These are phyloP conservation scores for Vicia sativa DNA, from an alignment of 306 rosid species.

Conservation along the genomic window DNA sequence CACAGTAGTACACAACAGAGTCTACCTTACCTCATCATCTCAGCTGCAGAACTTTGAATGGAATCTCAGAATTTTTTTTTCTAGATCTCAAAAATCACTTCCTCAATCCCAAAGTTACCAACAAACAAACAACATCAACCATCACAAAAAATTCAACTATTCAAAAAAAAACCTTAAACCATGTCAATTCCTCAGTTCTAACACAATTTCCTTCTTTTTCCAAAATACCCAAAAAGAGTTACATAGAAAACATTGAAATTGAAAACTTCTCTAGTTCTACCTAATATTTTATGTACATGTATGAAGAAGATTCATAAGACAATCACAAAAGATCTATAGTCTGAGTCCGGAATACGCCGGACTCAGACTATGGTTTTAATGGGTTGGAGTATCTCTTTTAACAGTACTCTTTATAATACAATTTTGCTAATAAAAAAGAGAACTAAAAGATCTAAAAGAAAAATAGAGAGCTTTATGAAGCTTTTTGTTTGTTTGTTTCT, in stretches of 20 bases:
- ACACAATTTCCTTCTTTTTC: slow-evolving; percentile 26
- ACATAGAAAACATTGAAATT: slow-evolving; percentile 35
- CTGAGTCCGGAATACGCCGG: too few species aligned
- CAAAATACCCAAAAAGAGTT: slow-evolving; percentile 23
- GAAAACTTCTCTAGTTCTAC: slow-evolving; percentile 14
- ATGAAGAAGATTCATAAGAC: slow-evolving; percentile 3
- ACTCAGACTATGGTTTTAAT: too few species aligned
- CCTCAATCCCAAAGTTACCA: slow-evolving; percentile 45
- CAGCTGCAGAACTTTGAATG: slow-evolving; percentile 48
- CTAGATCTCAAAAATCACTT: slow-evolving; percentile 51
- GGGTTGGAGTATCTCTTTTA: too few species aligned
- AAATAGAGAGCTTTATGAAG: slow-evolving; percentile 30
- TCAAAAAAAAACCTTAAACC: neutral
- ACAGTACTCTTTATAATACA: too few species aligned
- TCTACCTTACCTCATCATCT: slow-evolving; percentile 49
- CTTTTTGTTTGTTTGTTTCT: neutral
- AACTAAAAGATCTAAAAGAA: too few species aligned
- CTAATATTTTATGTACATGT: slow-evolving; percentile 45
- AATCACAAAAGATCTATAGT: neutral
- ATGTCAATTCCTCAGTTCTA: slow-evolving; percentile 36
- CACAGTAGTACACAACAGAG: slow-evolving; percentile 7
- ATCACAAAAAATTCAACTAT: neutral
- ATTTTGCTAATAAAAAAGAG: too few species aligned
- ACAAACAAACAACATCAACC: slow-evolving; percentile 22
- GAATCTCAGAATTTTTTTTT: slow-evolving; percentile 47